Percentiles rank a stretch among this genome's conserved stretches.
Evolutionary conservation across 2,329 filamentous ascomycete species (phyloP).

Genomic region (Albifimbria verrucaria): DNA sequence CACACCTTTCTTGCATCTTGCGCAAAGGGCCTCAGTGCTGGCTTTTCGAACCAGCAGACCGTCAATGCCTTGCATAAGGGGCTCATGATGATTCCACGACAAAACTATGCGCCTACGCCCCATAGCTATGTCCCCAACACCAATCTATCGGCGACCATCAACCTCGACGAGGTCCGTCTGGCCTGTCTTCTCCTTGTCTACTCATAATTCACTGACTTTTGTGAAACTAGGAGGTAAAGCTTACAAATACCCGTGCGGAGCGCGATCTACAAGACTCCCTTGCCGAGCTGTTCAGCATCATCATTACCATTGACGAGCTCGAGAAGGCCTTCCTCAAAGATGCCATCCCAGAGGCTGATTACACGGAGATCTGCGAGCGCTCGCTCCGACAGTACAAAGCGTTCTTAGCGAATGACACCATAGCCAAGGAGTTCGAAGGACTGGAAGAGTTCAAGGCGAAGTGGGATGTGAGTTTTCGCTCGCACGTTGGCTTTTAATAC

Average conservation of each 20-base stretch:
- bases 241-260: slow-evolving; percentile 81
- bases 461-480: slow-evolving; percentile 71
- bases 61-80: slow-evolving; percentile 23
- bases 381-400: slow-evolving; percentile 96
- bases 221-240: slow-evolving; percentile 77
- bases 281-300: slow-evolving; percentile 96
- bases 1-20: slow-evolving; percentile 1
- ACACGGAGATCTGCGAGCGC: slow-evolving; percentile 93
- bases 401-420: slow-evolving; percentile 83
- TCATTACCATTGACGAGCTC: slow-evolving; percentile 89
- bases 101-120: slow-evolving; percentile 84
- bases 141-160: slow-evolving; percentile 81
- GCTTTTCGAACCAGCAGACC: not conserved
- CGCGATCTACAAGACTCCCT: slow-evolving; percentile 93
- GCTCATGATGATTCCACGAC: slow-evolving; percentile 50
- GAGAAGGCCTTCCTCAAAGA: slow-evolving; percentile 97
- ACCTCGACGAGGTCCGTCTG: slow-evolving; percentile 74
- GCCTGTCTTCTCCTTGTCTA: slow-evolving; percentile 2
- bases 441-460: slow-evolving; percentile 86
- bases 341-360: slow-evolving; percentile 85
- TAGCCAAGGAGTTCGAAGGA: slow-evolving; percentile 83
- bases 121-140: slow-evolving; percentile 89
- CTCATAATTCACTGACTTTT: slow-evolving; percentile 15
- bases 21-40: slow-evolving; percentile 2
- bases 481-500: not conserved